Conservation (phyloP, 2,329 filamentous ascomycete species). For the Cladophialophora immunda region DNA sequence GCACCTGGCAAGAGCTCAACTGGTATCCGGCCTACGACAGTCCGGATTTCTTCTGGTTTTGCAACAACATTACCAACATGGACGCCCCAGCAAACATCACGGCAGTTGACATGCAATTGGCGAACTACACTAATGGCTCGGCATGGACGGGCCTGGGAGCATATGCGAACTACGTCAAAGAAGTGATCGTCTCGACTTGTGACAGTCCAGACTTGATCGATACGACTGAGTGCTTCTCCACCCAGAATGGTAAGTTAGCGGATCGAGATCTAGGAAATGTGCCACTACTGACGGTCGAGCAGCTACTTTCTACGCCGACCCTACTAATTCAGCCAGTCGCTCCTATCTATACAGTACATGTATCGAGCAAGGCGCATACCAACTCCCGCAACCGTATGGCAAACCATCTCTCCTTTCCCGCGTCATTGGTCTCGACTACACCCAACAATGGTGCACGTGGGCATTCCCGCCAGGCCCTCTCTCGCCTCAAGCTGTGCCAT, state of each 20-base stretch:
- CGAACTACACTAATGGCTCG: conserved; percentile 60
- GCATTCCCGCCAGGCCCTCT: conserved; percentile 58
- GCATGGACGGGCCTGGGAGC: conserved; percentile 61
- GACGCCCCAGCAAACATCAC: conserved; percentile 55
- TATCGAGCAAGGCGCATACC: conserved; percentile 60
- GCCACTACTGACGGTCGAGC: not conserved
- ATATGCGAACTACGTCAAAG: conserved; percentile 62
- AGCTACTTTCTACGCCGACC: conserved; percentile 55
- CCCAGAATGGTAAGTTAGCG: conserved; percentile 46
- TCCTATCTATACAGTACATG: conserved; percentile 62
- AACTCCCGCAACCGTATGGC: conserved; percentile 52
- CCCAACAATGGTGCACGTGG: conserved; percentile 65
- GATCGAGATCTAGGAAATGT: not conserved
- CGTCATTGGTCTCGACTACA: conserved; percentile 59
- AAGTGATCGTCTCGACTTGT: conserved; percentile 55
- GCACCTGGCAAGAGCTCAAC: conserved; percentile 64
- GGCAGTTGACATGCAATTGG: conserved; percentile 55
- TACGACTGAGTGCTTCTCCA: conserved; percentile 56
- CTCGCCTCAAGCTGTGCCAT: conserved; percentile 41
- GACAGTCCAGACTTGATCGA: conserved; percentile 48
- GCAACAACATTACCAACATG: conserved; percentile 60
- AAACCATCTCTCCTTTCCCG: conserved; percentile 58
- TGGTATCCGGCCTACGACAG: conserved; percentile 55
- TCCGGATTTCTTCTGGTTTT: conserved; percentile 63
- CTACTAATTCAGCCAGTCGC: conserved; percentile 51